phyloP scores from a whole-genome alignment of 331 rosid genomes.

The Saraca asoca region DNA sequence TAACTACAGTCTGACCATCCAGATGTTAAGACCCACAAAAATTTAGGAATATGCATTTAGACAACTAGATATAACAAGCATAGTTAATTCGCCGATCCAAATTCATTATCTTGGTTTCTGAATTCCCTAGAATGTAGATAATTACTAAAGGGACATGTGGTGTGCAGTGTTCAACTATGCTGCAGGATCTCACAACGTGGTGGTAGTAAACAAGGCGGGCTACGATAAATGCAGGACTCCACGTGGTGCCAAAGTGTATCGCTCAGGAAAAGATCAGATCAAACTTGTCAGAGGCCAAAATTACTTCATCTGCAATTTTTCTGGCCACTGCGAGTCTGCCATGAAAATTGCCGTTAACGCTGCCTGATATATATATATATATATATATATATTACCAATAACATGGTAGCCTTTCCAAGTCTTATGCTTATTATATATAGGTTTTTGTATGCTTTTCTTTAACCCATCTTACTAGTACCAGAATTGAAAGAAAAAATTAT shows the following conservation, averaged over 20 bases:
- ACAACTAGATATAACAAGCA: no score
- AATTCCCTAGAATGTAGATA: no score
- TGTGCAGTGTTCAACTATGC: constrained; percentile 65
- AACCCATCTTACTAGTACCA: no score
- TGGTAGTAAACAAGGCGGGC: constrained; percentile 47
- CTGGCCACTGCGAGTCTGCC: constrained; percentile 65
- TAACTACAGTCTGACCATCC: no score
- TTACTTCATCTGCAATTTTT: constrained; percentile 68
- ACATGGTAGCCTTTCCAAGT: background rate
- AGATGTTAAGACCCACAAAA: no score
- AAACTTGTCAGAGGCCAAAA: constrained; percentile 63
- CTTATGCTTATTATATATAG: background rate
- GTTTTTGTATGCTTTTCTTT: background rate
- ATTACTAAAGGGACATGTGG: background rate
- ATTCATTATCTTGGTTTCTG: no score
- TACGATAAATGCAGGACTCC: constrained; percentile 55
- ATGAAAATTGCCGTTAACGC: constrained; percentile 75
- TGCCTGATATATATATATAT: no score
- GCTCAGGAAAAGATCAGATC: constrained; percentile 63
- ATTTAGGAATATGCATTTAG: no score
- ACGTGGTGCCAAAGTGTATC: constrained; percentile 45
- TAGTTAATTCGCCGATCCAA: no score
- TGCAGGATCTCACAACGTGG: constrained; percentile 57
- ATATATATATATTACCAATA: background rate
- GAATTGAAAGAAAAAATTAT: no score